These are phyloP conservation scores for Phytopythium boreale DNA, from an alignment of 352 stramenopile genomes.

Conservation along the genomic window DNA sequence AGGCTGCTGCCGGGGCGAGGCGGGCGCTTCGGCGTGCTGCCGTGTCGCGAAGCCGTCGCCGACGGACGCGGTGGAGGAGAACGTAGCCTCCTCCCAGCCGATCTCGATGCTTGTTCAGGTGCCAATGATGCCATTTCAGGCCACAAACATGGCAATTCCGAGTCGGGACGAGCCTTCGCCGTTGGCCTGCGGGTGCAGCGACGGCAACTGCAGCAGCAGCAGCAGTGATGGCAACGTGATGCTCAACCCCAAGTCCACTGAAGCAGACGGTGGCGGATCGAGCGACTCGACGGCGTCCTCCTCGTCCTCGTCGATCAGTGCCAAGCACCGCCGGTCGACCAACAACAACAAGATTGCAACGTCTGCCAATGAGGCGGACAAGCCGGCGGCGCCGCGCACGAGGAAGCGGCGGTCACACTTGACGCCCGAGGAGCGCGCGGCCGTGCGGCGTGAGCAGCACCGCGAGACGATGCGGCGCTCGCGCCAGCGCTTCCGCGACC, in stretches of 20 bases:
- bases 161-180: neutral
- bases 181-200: neutral
- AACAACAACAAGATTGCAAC: constrained; percentile 1
- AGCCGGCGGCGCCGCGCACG: neutral
- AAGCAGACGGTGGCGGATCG: neutral
- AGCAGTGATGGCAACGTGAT: neutral
- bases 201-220: neutral
- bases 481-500: constrained; percentile 28
- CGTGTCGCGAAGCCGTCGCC: neutral
- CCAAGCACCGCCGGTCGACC: neutral
- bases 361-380: neutral
- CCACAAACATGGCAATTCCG: neutral
- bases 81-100: neutral
- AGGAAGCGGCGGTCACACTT: constrained; percentile 12
- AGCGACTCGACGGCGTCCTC: constrained; percentile 5
- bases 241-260: neutral
- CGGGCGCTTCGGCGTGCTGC: neutral
- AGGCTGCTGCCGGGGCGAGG: constrained; percentile 13
- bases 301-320: neutral
- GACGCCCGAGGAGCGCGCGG: constrained; percentile 16
- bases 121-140: neutral
- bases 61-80: neutral
- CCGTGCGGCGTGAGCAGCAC: constrained; percentile 20
- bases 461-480: constrained; percentile 36
- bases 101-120: neutral